A percentile compares a stretch with the other conserved stretches of the same genome.
phyloP scores from a whole-genome alignment of 2,329 filamentous ascomycete genomes.

The Claviceps sp. region DNA sequence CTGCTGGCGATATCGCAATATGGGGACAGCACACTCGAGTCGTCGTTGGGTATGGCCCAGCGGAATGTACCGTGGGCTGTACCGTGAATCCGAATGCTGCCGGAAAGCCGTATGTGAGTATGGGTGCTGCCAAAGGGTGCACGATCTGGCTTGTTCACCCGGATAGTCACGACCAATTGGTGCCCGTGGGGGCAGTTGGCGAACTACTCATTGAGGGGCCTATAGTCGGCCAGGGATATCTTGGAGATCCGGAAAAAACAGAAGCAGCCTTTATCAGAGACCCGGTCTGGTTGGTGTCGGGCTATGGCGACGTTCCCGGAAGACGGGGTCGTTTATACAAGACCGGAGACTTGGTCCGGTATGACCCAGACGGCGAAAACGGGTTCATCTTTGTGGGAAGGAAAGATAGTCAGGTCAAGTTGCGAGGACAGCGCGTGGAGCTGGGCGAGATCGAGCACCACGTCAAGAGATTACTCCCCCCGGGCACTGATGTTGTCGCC shows the following conservation, averaged over 20 bases:
- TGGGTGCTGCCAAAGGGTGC: conserved; percentile 1
- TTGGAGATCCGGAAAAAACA: conserved; percentile 33
- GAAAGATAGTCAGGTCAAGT: conserved; percentile 41
- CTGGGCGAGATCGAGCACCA: conserved; percentile 16
- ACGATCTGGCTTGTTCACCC: conserved; percentile 3
- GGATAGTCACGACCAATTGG: conserved; percentile 8
- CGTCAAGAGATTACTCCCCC: background rate
- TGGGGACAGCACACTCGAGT: conserved; percentile 1
- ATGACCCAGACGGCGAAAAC: conserved; percentile 15
- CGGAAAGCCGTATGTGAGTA: conserved; percentile 1
- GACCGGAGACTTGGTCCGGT: conserved; percentile 33
- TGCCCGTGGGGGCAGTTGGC: conserved; percentile 19
- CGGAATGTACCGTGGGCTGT: background rate
- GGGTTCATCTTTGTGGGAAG: conserved; percentile 31
- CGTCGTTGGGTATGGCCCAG: conserved; percentile 1
- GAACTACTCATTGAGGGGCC: conserved; percentile 28
- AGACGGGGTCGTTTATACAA: conserved; percentile 24
- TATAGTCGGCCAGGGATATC: conserved; percentile 33
- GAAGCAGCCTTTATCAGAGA: conserved; percentile 28
- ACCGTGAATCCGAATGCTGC: background rate
- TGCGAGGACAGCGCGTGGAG: conserved; percentile 40
- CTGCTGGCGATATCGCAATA: conserved; percentile 1
- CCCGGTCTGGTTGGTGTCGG: conserved; percentile 15
- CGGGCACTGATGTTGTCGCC: background rate
- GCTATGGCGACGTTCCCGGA: background rate